These are phyloP conservation scores for Myxozyma vanderwaltii DNA, from an alignment of 805 yeast species.

Conservation along the genomic window DNA sequence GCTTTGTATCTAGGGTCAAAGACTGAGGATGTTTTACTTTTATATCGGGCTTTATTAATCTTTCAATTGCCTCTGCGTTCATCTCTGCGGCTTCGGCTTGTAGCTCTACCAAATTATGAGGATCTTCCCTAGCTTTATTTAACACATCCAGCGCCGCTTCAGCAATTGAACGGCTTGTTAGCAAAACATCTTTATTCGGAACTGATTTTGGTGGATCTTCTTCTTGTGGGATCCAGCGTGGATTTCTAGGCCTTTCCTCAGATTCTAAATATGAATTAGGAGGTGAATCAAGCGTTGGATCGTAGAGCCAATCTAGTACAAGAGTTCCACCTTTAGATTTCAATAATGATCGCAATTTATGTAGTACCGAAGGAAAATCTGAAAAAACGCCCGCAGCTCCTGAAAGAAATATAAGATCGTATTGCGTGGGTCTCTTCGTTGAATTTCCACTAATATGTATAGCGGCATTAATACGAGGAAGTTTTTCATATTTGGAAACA, in stretches of 20 bases:
- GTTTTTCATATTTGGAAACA: neutral
- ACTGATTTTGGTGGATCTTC: neutral
- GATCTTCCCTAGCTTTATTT: no score
- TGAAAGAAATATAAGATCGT: slow-evolving; percentile 2
- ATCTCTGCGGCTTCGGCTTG: no score
- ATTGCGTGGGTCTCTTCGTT: neutral
- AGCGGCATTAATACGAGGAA: neutral
- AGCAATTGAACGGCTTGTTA: no score
- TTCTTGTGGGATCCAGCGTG: neutral
- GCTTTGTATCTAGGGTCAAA: no score
- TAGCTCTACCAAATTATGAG: no score
- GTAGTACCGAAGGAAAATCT: neutral
- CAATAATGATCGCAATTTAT: neutral
- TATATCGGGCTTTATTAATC: no score
- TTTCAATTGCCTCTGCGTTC: no score
- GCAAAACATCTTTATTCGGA: neutral
- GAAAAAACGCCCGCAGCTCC: neutral
- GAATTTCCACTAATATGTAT: neutral
- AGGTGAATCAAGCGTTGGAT: neutral
- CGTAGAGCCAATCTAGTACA: neutral
- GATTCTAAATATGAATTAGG: neutral
- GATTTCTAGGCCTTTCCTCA: neutral
- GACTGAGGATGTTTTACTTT: no score
- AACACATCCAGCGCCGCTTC: no score
- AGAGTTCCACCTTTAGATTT: neutral